Conservation (phyloP, 768 basidiomycete species). For the Lactarius tabidus region DNA sequence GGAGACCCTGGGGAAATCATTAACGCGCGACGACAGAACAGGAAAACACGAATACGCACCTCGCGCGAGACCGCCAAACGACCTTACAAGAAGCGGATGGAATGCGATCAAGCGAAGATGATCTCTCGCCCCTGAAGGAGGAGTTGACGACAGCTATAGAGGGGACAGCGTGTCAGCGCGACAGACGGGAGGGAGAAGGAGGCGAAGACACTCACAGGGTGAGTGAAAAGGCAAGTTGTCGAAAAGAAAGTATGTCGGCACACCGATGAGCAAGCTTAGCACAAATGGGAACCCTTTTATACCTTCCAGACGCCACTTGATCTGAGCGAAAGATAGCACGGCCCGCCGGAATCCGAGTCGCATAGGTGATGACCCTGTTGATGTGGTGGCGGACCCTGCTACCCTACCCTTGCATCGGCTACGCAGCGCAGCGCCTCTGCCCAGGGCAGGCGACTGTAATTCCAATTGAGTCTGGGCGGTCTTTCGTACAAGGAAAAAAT, state of each 20-base stretch:
- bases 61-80: constrained; percentile 36
- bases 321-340: not conserved
- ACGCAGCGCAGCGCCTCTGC: not conserved
- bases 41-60: constrained; percentile 25
- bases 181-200: not conserved
- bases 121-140: constrained; percentile 30
- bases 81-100: constrained; percentile 43
- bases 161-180: not conserved
- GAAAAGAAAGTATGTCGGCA: not conserved
- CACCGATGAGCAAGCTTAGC: not conserved
- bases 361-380: not conserved
- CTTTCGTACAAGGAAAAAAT: not conserved
- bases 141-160: constrained; percentile 16
- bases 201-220: constrained; percentile 6
- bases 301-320: constrained; percentile 5
- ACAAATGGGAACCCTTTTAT: constrained; percentile 4
- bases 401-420: not conserved
- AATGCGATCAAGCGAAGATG: constrained; percentile 34
- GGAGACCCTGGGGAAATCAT: not conserved
- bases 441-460: not conserved
- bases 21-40: not conserved
- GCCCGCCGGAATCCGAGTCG: not conserved
- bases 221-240: constrained; percentile 2
- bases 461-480: not conserved
- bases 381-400: not conserved